phyloP scores from a whole-genome alignment of 2,329 filamentous ascomycete species.

The Sclerotinia glacialis region DNA sequence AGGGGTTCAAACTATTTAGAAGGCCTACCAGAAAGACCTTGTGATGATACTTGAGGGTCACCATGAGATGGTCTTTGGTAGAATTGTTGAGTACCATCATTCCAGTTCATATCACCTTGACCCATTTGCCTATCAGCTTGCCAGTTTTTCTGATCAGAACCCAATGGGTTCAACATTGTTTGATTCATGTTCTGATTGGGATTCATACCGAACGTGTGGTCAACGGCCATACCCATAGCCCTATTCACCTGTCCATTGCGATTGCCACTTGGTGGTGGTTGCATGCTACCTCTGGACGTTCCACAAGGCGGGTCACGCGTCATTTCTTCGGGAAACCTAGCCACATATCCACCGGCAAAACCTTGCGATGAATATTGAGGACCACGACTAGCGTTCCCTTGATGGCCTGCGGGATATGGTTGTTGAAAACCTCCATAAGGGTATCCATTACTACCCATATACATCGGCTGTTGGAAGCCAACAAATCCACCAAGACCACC shows the following conservation, averaged over 20 bases:
- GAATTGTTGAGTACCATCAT: no score
- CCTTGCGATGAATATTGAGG: not conserved
- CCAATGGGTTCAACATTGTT: not conserved
- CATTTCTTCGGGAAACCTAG: no score
- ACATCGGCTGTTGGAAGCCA: rapidly evolving
- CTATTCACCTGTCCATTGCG: not conserved
- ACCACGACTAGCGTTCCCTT: not conserved
- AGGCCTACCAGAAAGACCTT: no score
- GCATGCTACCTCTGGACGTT: not conserved
- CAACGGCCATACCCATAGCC: not conserved
- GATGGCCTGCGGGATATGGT: not conserved
- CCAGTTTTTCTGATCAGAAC: not conserved
- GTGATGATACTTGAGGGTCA: no score
- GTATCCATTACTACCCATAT: rapidly evolving
- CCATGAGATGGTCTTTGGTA: no score
- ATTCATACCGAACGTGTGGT: not conserved
- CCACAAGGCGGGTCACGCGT: not conserved
- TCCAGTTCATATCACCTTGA: no score
- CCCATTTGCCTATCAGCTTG: no score
- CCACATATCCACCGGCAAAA: not conserved
- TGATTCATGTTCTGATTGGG: not conserved
- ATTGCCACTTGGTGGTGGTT: not conserved
- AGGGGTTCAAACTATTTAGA: no score
- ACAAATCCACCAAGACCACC: no score
- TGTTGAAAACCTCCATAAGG: not conserved